Percentiles rank a stretch among this genome's conserved stretches.
phyloP scores from a whole-genome alignment of 257 asterid species.

The Coffea eugenioides region DNA sequence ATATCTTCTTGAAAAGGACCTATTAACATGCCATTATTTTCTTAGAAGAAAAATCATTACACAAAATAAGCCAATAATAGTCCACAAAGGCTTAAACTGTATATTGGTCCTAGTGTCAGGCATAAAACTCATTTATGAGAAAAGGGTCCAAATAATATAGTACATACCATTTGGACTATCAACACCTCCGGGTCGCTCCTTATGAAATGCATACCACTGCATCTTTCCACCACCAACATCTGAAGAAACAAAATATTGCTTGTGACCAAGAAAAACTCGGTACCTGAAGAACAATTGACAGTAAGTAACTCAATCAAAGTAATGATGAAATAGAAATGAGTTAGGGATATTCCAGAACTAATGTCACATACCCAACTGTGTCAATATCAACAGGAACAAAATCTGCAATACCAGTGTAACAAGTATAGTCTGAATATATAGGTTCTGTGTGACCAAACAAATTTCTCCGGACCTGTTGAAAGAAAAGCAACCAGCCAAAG shows the following conservation, averaged over 20 bases:
- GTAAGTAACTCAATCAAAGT: background rate
- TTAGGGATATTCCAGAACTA: background rate
- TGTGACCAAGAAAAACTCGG: constrained; percentile 96
- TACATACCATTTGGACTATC: constrained; percentile 59
- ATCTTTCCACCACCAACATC: constrained; percentile 98
- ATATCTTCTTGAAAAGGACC: background rate
- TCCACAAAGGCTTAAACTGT: background rate
- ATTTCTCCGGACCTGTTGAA: constrained; percentile 60
- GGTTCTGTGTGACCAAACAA: constrained; percentile 70
- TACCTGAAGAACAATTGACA: constrained; percentile 48
- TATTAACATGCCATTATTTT: background rate
- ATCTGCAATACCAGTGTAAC: constrained; percentile 98
- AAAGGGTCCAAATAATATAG: background rate
- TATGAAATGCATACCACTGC: constrained; percentile 99
- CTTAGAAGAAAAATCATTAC: background rate
- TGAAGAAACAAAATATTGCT: constrained; percentile 94
- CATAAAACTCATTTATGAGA: background rate
- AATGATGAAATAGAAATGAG: background rate
- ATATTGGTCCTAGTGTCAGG: background rate
- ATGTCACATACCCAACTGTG: constrained; percentile 75
- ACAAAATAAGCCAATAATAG: background rate
- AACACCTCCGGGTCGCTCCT: constrained; percentile 75
- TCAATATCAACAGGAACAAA: constrained; percentile 91
- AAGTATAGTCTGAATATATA: constrained; percentile 86
- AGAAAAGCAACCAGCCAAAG: background rate